Base-by-base conservation (phyloP, 176 grass and related monocot genomes). In the Aegilops tauschii region DNA sequence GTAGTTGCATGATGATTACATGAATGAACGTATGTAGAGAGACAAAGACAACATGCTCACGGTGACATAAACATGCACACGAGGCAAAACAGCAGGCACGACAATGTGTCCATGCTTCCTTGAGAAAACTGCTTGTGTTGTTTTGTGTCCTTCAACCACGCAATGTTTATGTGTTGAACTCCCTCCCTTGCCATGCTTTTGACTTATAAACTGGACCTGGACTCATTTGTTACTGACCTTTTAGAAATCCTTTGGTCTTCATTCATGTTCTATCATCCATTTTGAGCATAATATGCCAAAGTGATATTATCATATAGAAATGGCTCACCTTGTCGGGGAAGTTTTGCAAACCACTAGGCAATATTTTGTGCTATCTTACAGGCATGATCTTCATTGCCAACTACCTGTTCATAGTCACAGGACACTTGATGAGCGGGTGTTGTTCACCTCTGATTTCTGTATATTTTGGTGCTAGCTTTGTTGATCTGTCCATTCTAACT, bases 401-500 rank as follows among this genome's bases (percentile, higher is more conserved):
- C 14, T 82, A 52, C 47, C 27, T 83, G 16, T 66, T 80, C 27
- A 27, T 85, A 72, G 45, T 80, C 20, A 21, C 80, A 72, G 45
- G 82, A 71, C 76, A 52, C 49, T 67, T 69, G 36, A 52, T 8
- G 8, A 82, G 14, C 20, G 17, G 44, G 54, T 77, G 58, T 78
- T 79, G 44, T 52, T 18, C 58, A 58, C 62, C 44, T 79, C 6
- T 77, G 85, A 76, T 76, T 75, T 83, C 6, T 70, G 12, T 83
- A 32, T 28, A 25, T 77, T 39, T 70, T 80, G 52, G 23, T 1
- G 31, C 20, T 69, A 59, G 14, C 62, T 28, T 61, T 69, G 25
- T 61, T 85, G 58, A 44, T 80, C 9, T 75, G 44, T 83, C 40
- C 34, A 79, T 64, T 50, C 66, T 80, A 65, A 75, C 44, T 85